Evolutionary conservation across 1,284 basidiomycete genomes (phyloP), one percentile per base, ranked within the genome.

Genomic region (Ustilago loliicola): DNA sequence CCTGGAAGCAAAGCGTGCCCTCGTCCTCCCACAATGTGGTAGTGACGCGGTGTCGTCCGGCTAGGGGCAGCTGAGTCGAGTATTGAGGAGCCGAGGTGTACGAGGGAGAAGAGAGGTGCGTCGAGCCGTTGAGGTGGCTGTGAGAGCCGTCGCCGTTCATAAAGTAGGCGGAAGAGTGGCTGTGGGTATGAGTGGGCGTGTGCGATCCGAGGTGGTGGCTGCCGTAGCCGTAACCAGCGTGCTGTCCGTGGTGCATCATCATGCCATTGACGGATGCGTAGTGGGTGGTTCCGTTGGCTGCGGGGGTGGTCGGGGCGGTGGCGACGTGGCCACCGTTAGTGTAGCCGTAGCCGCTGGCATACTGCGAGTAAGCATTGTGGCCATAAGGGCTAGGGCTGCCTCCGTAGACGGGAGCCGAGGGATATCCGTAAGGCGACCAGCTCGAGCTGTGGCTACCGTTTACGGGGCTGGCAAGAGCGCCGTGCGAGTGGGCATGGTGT

Each of bases 1-100:
- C 85, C 71, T 86, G 85, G 70, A 85, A 86, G 68, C 85, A 86
- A 23, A 86, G 79, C 15, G 85, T 86, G 29, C 83, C 82, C 62
- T 86, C 85, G 50, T 86, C 85, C 67, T 86, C 84, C 85, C 85
- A 86, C 11, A 86, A 69, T 4, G 85, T 86, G 27, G 85, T 85
- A 23, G 85, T 85, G 32, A 86, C 83, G 25, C 84, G 83, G 71
- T 85, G 83, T 15, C 83, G 78, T 19, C 83, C 81, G 2, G 78
- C 78, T n/a, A 83, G 67, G 25, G 84, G 83, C 29, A 85, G 71
- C 57, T 83, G 82, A 21, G 83, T 73, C 67, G 72, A 81, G 63
- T 83, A 84, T 63, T 85, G 83, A 13, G 81, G 80, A 51, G 80
- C 77, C 15, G 81, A 78, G 32, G 74, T 68, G 69, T 85, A 84